Conservation (phyloP, 108 stramenopile genomes). For the Skeletonema costatum region DNA sequence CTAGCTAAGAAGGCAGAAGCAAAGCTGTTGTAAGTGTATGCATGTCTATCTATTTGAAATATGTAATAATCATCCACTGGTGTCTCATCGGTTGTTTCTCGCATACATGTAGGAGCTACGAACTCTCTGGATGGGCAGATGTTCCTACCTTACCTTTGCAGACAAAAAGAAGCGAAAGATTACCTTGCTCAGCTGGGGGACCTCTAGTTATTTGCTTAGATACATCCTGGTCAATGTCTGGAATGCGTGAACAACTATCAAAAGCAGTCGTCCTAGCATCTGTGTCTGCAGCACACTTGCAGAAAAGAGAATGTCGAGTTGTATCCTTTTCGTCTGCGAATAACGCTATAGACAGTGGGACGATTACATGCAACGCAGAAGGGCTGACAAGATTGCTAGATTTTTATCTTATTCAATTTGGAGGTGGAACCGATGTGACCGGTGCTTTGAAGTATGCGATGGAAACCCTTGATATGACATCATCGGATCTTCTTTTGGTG, state of each 20-base stretch:
- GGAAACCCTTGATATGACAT: conserved; percentile 44
- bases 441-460: conserved; percentile 67
- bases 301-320: conserved; percentile 65
- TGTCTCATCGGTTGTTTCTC: not conserved
- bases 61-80: not conserved
- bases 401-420: conserved; percentile 66
- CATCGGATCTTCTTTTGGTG: conserved; percentile 74
- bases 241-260: conserved; percentile 63
- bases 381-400: conserved; percentile 60
- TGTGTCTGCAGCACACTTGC: conserved; percentile 60
- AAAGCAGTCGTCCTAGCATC: conserved; percentile 80
- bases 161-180: conserved; percentile 28
- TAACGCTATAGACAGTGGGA: conserved; percentile 57
- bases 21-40: conserved; percentile 49
- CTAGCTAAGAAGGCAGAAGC: conserved; percentile 70
- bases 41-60: not conserved
- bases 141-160: conserved; percentile 55
- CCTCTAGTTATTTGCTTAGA: conserved; percentile 78
- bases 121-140: conserved; percentile 65
- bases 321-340: conserved; percentile 67
- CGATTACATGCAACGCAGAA: conserved; percentile 47
- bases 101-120: conserved; percentile 47
- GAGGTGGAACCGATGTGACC: conserved; percentile 82
- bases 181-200: conserved; percentile 69
- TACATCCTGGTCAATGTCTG: conserved; percentile 84